Conservation (phyloP, 768 basidiomycete species). For the Steccherinum ochraceum region DNA sequence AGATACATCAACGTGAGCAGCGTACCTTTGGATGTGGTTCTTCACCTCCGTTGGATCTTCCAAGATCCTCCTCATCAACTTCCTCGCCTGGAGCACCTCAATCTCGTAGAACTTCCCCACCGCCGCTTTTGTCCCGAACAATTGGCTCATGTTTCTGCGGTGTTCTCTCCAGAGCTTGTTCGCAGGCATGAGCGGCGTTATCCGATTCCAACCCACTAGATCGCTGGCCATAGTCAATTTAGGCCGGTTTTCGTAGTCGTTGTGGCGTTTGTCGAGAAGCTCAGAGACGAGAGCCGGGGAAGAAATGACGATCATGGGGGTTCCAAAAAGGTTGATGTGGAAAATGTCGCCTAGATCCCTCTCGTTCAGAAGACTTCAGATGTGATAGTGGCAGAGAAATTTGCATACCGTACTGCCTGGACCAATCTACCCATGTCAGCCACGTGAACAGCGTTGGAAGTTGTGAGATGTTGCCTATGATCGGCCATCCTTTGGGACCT, state of each 20-base stretch:
- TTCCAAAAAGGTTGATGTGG: background rate
- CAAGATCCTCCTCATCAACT: background rate
- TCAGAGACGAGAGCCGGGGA: background rate
- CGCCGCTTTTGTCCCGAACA: background rate
- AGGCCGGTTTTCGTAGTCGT: background rate
- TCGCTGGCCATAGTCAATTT: background rate
- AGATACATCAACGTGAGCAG: background rate
- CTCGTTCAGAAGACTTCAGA: too few relatives aligned
- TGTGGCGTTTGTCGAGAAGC: background rate
- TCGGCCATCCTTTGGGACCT: background rate
- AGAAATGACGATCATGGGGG: background rate
- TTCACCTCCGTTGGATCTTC: background rate
- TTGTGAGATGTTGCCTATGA: background rate
- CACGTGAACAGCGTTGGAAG: background rate
- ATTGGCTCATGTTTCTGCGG: background rate
- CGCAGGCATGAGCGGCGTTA: background rate
- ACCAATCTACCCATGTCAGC: background rate
- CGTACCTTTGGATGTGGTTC: background rate
- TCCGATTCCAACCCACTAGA: background rate
- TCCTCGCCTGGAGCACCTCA: background rate
- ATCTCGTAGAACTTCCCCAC: background rate
- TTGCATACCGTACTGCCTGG: slow-evolving; percentile 5
- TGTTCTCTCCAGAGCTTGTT: background rate
- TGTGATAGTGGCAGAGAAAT: too few relatives aligned
- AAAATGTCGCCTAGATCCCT: too few relatives aligned